Percentiles rank a stretch among this genome's conserved stretches.
Evolutionary conservation across 768 basidiomycete species (phyloP).

Genomic region (Multifurca ochricompacta): DNA sequence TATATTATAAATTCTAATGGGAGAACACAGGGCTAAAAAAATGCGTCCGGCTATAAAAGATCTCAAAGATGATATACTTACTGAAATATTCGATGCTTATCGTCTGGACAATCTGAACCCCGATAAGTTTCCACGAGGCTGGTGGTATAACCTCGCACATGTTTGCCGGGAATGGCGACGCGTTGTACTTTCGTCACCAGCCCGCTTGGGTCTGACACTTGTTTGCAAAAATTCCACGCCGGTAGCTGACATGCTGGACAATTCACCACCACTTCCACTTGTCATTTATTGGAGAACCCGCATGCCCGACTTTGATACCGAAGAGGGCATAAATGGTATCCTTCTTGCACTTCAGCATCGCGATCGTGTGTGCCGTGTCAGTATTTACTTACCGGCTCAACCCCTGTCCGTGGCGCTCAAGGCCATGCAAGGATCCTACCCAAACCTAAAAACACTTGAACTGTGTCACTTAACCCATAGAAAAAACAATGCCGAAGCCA

Average conservation of each 20-base stretch:
- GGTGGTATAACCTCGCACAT: background rate
- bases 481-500: accelerated
- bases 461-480: background rate
- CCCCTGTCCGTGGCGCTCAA: background rate
- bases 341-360: background rate
- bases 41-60: background rate
- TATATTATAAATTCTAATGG: background rate
- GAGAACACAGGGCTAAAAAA: background rate
- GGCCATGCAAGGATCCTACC: background rate
- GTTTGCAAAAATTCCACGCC: background rate
- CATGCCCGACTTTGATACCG: accelerated
- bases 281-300: background rate
- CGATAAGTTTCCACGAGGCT: background rate
- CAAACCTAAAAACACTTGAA: background rate
- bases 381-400: background rate
- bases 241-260: background rate
- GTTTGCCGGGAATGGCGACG: background rate
- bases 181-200: background rate
- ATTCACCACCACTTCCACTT: background rate
- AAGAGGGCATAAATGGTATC: background rate
- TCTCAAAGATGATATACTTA: background rate
- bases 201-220: background rate
- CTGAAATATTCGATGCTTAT: background rate
- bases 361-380: background rate
- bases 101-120: background rate